Conservation (phyloP, 305 asterid species). For the Withania somnifera region DNA sequence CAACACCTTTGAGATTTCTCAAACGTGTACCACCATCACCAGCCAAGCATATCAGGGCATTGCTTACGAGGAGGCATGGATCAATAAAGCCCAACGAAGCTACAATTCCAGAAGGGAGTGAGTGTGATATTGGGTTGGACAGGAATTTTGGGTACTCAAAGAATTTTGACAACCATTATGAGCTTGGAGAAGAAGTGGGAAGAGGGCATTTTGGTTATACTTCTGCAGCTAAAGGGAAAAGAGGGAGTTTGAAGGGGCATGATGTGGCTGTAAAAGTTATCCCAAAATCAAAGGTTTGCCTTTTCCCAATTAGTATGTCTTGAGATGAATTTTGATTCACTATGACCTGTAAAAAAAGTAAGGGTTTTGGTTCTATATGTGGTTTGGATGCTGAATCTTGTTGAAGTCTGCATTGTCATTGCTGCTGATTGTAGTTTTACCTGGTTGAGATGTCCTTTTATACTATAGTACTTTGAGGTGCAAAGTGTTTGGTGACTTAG, state of each 20-base stretch:
- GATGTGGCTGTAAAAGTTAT: slow-evolving; percentile 90
- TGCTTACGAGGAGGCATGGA: slow-evolving; percentile 74
- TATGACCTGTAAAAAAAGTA: not conserved
- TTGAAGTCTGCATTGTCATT: not conserved
- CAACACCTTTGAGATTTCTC: slow-evolving; percentile 62
- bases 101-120: slow-evolving; percentile 83
- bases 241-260: slow-evolving; percentile 74
- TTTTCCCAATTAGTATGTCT: not conserved
- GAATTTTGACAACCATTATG: slow-evolving; percentile 45
- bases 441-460: not conserved
- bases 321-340: slow-evolving; percentile 1
- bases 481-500: not conserved
- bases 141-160: slow-evolving; percentile 63
- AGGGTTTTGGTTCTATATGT: not conserved
- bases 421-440: not conserved
- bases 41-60: slow-evolving; percentile 86
- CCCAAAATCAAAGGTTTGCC: slow-evolving; percentile 64
- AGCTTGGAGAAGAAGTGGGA: slow-evolving; percentile 77
- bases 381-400: not conserved
- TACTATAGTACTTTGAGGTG: not conserved
- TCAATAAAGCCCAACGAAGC: slow-evolving; percentile 84
- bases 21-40: slow-evolving; percentile 96
- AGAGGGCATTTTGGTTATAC: slow-evolving; percentile 93
- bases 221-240: slow-evolving; percentile 69
- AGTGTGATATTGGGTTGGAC: slow-evolving; percentile 67